These are phyloP conservation scores for Xylaria telfairii DNA, from an alignment of 495 filamentous ascomycete species.

Conservation along the genomic window DNA sequence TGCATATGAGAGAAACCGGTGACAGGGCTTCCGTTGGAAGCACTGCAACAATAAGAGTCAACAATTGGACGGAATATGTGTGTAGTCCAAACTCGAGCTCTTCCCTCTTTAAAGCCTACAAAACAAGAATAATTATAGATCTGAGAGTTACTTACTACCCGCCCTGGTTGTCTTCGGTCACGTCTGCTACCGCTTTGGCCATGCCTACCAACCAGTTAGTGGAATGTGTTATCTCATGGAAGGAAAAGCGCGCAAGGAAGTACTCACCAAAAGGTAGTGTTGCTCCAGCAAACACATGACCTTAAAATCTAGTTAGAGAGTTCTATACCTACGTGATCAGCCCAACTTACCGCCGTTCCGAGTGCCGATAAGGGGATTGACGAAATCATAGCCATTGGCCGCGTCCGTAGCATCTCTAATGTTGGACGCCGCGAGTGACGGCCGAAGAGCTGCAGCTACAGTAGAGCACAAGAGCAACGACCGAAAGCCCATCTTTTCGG, in stretches of 20 bases:
- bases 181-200: conserved; percentile 74
- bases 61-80: conserved; percentile 34
- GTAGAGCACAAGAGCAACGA: conserved; percentile 28
- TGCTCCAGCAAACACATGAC: conserved; percentile 60
- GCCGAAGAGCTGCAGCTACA: conserved; percentile 28
- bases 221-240: background rate
- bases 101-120: background rate
- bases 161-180: conserved; percentile 65
- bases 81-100: background rate
- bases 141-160: conserved; percentile 52
- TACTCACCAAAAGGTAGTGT: conserved; percentile 65
- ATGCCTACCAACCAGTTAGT: conserved; percentile 51
- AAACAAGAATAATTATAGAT: background rate
- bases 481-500: conserved; percentile 32
- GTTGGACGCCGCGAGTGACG: conserved; percentile 16
- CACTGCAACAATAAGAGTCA: conserved; percentile 37
- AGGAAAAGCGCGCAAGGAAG: background rate
- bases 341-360: conserved; percentile 64
- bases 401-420: conserved; percentile 24
- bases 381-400: conserved; percentile 38
- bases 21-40: conserved; percentile 62
- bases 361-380: conserved; percentile 66
- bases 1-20: conserved; percentile 69
- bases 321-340: conserved; percentile 28
- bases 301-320: conserved; percentile 45